Conservation (phyloP, 129 eudicot species). For the Centrapalus pauciflorus region DNA sequence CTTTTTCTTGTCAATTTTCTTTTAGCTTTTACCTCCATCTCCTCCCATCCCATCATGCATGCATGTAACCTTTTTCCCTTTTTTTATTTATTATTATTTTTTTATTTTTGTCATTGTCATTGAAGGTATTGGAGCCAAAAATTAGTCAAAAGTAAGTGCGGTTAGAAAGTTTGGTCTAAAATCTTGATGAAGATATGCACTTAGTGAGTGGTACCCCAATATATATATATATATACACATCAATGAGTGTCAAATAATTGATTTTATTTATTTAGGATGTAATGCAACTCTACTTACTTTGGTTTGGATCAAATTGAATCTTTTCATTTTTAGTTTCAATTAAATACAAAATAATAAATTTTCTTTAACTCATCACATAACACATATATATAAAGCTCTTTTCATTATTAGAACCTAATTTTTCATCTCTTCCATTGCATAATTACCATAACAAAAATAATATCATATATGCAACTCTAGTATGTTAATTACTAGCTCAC, state of each 20-base stretch:
- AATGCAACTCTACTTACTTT: neutral
- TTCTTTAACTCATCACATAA: neutral
- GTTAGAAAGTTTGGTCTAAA: slow-evolving; percentile 23
- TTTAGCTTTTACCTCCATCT: slow-evolving; percentile 10
- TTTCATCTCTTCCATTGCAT: too few species aligned
- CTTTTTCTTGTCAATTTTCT: slow-evolving; percentile 17
- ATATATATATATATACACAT: too few species aligned
- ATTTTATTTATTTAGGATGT: slow-evolving; percentile 17
- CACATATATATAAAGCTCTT: too few species aligned
- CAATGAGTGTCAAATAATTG: slow-evolving; percentile 26
- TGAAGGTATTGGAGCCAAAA: slow-evolving; percentile 20
- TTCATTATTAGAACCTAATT: too few species aligned
- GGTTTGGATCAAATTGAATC: neutral
- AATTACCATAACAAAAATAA: too few species aligned
- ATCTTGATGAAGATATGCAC: slow-evolving; percentile 30
- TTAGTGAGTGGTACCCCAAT: slow-evolving; percentile 26
- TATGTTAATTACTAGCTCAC: too few species aligned
- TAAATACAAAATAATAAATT: too few species aligned
- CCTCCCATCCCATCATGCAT: slow-evolving; percentile 14
- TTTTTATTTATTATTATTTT: too few species aligned
- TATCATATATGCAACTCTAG: too few species aligned
- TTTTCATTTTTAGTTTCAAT: neutral
- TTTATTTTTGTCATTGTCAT: neutral
- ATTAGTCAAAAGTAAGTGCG: slow-evolving; percentile 30
- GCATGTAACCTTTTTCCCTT: too few species aligned